phyloP scores from a whole-genome alignment of 2,329 filamentous ascomycete species.

The Nakataea oryzae region DNA sequence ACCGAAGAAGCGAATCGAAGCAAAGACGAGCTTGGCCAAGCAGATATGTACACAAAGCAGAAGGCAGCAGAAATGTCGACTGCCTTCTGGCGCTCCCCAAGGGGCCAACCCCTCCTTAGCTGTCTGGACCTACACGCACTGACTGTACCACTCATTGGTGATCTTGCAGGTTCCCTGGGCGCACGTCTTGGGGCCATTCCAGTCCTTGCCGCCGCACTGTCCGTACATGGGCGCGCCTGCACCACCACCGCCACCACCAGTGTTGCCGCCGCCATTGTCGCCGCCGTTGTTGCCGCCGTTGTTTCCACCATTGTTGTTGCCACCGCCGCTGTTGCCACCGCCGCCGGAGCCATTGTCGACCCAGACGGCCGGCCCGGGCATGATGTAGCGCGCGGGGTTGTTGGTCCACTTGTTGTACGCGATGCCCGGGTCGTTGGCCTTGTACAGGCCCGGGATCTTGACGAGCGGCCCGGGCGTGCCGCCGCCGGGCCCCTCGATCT shows the following conservation, averaged over 20 bases:
- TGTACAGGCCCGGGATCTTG: constrained; percentile 36
- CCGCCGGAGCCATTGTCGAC: neutral
- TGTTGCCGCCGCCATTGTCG: neutral
- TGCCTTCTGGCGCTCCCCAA: neutral
- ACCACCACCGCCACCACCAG: neutral
- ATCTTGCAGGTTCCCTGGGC: neutral
- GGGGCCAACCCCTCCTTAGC: neutral
- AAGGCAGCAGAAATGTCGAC: neutral
- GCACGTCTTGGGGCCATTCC: neutral
- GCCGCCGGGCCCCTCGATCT: constrained; percentile 24
- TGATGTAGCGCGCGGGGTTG: neutral
- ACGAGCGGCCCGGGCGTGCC: constrained; percentile 24
- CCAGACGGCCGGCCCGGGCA: constrained; percentile 2
- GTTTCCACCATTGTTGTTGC: neutral
- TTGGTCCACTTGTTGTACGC: constrained; percentile 4
- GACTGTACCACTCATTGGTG: neutral
- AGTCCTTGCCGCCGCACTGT: neutral
- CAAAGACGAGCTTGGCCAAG: neutral
- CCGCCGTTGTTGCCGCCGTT: neutral
- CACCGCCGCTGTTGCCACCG: neutral
- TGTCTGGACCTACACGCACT: neutral
- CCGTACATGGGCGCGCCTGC: neutral
- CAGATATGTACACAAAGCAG: neutral
- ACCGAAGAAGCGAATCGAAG: neutral
- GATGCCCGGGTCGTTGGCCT: constrained; percentile 36